Conservation (phyloP, 306 rosid species). For the Prinsepia uniflora region DNA sequence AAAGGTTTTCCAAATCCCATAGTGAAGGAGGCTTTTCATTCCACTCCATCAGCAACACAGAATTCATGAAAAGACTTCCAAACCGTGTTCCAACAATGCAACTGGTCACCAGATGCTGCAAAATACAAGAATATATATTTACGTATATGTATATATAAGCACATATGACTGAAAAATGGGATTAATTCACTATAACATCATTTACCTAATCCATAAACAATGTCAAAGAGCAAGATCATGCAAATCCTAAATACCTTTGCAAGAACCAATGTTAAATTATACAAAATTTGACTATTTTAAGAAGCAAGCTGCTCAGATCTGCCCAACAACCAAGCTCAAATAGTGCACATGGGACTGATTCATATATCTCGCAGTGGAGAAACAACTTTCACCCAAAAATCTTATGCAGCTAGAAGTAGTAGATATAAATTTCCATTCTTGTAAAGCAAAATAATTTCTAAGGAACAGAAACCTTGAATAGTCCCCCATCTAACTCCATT, state of each 20-base stretch:
- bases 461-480: constrained; percentile 2
- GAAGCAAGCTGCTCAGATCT: constrained; percentile 23
- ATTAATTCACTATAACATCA: background rate
- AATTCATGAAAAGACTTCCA: constrained; percentile 20
- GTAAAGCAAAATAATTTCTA: background rate
- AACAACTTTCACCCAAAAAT: background rate
- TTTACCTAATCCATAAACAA: background rate
- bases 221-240: constrained; percentile 3
- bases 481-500: constrained; percentile 5
- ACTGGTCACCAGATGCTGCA: constrained; percentile 38
- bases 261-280: background rate
- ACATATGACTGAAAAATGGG: background rate
- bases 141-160: constrained; percentile 9
- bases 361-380: constrained; percentile 4
- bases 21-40: constrained; percentile 51
- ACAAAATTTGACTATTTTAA: background rate
- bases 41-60: constrained; percentile 67
- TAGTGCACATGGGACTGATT: constrained; percentile 2
- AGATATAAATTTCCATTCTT: background rate
- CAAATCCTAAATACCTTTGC: background rate
- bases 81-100: background rate
- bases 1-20: constrained; percentile 83
- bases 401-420: constrained; percentile 3
- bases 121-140: constrained; percentile 15
- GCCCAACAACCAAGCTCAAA: constrained; percentile 1